Conservation (phyloP, 129 eudicot genomes). For the Flaveria trinervia region DNA sequence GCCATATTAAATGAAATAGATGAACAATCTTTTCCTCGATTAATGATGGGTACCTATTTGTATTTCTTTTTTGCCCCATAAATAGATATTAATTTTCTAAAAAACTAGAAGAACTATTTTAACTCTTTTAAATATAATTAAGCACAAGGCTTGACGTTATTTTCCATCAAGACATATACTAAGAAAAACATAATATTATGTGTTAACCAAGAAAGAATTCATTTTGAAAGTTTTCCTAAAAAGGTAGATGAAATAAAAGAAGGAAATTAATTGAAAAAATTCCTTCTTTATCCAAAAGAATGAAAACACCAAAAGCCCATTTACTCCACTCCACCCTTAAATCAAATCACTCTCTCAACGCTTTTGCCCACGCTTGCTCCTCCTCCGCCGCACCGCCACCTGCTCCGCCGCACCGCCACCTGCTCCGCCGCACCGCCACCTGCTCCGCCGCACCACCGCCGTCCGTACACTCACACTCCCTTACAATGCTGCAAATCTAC, state of each 20-base stretch:
- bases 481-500: slow-evolving; percentile 31
- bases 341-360: slow-evolving; percentile 15
- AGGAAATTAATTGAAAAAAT: slow-evolving; percentile 15
- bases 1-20: neutral
- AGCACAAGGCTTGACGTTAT: no score
- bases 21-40: neutral
- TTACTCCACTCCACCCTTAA: slow-evolving; percentile 22
- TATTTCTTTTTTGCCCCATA: neutral
- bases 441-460: slow-evolving; percentile 25
- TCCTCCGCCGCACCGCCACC: slow-evolving; percentile 17
- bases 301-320: slow-evolving; percentile 15
- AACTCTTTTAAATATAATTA: neutral
- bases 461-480: slow-evolving; percentile 28
- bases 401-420: slow-evolving; percentile 25
- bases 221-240: no score
- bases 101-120: neutral
- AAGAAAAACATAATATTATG: no score
- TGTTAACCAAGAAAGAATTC: no score
- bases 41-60: neutral
- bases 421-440: slow-evolving; percentile 9
- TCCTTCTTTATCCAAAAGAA: slow-evolving; percentile 30
- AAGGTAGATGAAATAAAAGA: neutral
- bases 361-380: slow-evolving; percentile 29
- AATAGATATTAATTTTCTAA: neutral
- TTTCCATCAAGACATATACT: no score